These are phyloP conservation scores for Pseudomonodictys pantanalensis DNA, from an alignment of 495 filamentous ascomycete species.

Conservation along the genomic window DNA sequence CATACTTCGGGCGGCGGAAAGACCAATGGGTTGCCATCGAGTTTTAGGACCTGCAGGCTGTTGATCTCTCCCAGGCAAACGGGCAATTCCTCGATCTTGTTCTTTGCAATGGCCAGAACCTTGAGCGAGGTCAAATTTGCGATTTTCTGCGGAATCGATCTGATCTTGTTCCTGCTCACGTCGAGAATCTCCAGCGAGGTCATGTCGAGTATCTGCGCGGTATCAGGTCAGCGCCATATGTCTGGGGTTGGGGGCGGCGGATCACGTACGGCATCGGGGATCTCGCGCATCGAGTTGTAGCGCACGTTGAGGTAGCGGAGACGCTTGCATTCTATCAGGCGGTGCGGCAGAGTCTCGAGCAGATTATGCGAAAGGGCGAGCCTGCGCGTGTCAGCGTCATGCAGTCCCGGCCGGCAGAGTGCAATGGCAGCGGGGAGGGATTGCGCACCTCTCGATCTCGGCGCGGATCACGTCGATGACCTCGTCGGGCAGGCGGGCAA, in stretches of 20 bases:
- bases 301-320: conserved; percentile 94
- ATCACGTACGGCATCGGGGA: conserved; percentile 79
- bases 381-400: conserved; percentile 48
- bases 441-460: conserved; percentile 78
- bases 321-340: conserved; percentile 81
- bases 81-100: conserved; percentile 79
- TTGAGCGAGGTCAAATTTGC: conserved; percentile 61
- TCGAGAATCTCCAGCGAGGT: conserved; percentile 88
- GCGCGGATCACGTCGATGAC: conserved; percentile 91
- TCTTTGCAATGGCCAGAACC: conserved; percentile 62
- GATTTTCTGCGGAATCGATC: conserved; percentile 72
- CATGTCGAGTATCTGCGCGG: conserved; percentile 67
- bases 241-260: conserved; percentile 8
- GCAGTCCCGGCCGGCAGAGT: not conserved
- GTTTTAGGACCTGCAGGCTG: conserved; percentile 79
- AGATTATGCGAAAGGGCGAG: conserved; percentile 89
- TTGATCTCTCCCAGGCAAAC: conserved; percentile 82
- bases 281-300: conserved; percentile 80
- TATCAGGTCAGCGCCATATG: not conserved
- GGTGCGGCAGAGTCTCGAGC: conserved; percentile 69
- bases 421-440: conserved; percentile 4
- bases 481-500: conserved; percentile 77
- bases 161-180: conserved; percentile 80
- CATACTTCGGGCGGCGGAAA: conserved; percentile 64
- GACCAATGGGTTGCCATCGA: conserved; percentile 77